Evolutionary conservation across 2,329 filamentous ascomycete species (phyloP).

Genomic region (Fusarium duplospermum): DNA sequence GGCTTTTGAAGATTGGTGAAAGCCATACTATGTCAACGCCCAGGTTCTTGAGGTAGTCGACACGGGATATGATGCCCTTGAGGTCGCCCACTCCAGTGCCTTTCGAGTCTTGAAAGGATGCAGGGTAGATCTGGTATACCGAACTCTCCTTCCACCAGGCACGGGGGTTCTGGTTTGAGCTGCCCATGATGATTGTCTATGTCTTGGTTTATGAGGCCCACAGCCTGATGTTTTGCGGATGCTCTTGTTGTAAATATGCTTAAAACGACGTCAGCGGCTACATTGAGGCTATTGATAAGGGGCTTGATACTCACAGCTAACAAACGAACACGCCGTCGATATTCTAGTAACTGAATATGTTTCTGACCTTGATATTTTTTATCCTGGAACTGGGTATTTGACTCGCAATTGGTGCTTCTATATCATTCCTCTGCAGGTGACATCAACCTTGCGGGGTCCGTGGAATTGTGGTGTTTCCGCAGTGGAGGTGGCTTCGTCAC

Average conservation of each 20-base stretch:
- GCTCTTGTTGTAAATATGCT: neutral
- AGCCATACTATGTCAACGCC: conserved; percentile 71
- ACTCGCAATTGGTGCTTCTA: neutral
- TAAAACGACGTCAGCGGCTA: conserved; percentile 12
- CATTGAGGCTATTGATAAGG: conserved; percentile 24
- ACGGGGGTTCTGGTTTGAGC: conserved; percentile 39
- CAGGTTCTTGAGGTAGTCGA: conserved; percentile 66
- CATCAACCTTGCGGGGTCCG: conserved; percentile 22
- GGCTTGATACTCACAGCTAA: conserved; percentile 17
- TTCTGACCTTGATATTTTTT: neutral
- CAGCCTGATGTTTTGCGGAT: neutral
- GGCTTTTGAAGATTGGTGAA: conserved; percentile 61
- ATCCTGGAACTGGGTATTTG: neutral
- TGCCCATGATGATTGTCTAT: conserved; percentile 36
- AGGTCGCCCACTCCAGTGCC: conserved; percentile 67
- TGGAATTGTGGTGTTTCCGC: neutral
- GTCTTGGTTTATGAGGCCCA: neutral
- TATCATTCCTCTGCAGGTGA: conserved; percentile 13
- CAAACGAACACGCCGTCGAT: neutral
- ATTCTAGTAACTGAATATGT: neutral
- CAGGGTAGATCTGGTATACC: conserved; percentile 72
- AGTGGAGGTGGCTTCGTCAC: conserved; percentile 22
- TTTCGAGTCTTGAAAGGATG: conserved; percentile 70
- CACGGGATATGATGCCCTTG: conserved; percentile 66
- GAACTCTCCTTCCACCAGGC: conserved; percentile 71